phyloP scores from a whole-genome alignment of 305 asterid species.

The Caryopteris hybrid region DNA sequence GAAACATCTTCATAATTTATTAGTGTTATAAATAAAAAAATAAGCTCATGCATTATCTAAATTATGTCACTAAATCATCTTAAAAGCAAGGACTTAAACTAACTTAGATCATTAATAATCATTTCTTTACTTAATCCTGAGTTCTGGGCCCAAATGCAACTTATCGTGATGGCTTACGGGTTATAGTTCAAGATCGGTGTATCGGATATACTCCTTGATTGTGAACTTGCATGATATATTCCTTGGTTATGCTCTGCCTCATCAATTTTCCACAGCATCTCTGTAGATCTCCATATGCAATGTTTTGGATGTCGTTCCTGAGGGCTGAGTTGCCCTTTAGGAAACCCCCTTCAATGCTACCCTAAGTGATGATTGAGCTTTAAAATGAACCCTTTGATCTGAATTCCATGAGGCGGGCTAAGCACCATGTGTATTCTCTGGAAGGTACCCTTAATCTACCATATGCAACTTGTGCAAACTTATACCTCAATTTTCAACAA shows the following conservation, averaged over 20 bases:
- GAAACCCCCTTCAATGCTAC: not conserved
- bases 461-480: not conserved
- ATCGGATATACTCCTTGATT: not conserved
- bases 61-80: too few species aligned
- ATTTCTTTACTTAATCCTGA: too few species aligned
- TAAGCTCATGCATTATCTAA: too few species aligned
- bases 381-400: not conserved
- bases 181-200: not conserved
- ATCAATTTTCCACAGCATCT: not conserved
- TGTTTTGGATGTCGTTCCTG: not conserved
- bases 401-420: not conserved
- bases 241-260: not conserved
- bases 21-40: too few species aligned
- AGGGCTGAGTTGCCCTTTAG: not conserved
- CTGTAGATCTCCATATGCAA: not conserved
- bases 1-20: too few species aligned
- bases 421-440: not conserved
- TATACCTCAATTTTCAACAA: not conserved
- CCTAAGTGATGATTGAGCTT: too few species aligned
- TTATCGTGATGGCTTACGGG: not conserved
- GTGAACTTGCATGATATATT: not conserved
- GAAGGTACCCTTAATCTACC: not conserved
- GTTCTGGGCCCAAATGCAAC: not conserved
- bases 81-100: too few species aligned
- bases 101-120: too few species aligned